A percentile compares a stretch with the other conserved stretches of the same genome.
Evolutionary conservation across 768 basidiomycete species (phyloP).

Genomic region (Kwoniella sp.): DNA sequence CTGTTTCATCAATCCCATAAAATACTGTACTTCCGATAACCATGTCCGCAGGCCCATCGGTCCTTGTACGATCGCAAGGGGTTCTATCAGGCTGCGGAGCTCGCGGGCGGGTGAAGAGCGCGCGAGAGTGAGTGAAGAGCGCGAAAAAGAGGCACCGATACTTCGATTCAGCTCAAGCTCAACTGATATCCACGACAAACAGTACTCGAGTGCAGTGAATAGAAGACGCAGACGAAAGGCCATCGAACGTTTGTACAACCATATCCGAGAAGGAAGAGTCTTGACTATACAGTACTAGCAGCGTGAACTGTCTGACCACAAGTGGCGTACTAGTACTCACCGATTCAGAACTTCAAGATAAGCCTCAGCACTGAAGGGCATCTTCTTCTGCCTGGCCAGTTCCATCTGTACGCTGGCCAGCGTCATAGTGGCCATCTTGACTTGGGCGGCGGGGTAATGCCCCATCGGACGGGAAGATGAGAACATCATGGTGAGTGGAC

Average conservation of each 20-base stretch:
- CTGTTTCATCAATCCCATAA: constrained; percentile 43
- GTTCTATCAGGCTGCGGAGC: constrained; percentile 40
- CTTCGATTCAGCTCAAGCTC: too few relatives aligned
- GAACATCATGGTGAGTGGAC: constrained; percentile 43
- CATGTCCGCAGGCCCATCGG: constrained; percentile 41
- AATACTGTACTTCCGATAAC: constrained; percentile 45
- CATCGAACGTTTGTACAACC: too few relatives aligned
- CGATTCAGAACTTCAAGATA: constrained; percentile 48
- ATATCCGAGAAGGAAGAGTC: too few relatives aligned
- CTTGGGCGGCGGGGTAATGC: constrained; percentile 39
- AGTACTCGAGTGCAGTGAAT: neutral
- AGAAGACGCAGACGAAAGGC: too few relatives aligned
- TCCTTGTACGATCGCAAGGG: constrained; percentile 46
- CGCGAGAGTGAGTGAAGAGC: too few relatives aligned
- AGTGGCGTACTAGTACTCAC: too few relatives aligned
- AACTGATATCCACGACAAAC: too few relatives aligned
- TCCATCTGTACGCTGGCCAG: constrained; percentile 41
- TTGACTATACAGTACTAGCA: neutral
- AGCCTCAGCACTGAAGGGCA: constrained; percentile 37
- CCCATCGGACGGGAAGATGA: constrained; percentile 45
- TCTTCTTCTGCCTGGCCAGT: constrained; percentile 40
- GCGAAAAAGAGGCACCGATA: too few relatives aligned
- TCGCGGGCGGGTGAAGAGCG: too few relatives aligned
- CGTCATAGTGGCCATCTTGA: constrained; percentile 47
- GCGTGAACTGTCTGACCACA: too few relatives aligned